Conservation (phyloP, 2,329 filamentous ascomycete genomes). For the Trichothecium sympodiale region DNA sequence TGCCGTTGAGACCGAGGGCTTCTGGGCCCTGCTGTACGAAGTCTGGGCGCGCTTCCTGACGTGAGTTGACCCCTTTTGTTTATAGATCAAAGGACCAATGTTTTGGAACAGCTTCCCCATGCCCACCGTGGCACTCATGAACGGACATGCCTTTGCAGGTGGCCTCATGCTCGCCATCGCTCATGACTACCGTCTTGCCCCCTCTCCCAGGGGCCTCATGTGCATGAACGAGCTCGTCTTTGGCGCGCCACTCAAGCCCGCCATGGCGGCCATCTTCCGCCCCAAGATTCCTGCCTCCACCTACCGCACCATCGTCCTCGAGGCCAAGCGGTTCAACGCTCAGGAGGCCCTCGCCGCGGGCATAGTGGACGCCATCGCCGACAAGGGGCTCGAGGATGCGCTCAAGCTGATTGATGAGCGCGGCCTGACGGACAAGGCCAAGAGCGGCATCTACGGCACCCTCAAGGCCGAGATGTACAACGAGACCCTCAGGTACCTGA, state of each 20-base stretch:
- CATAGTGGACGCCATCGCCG: constrained; percentile 42
- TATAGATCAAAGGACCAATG: no score
- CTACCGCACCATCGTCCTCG: constrained; percentile 59
- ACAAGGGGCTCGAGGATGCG: constrained; percentile 45
- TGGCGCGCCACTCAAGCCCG: constrained; percentile 60
- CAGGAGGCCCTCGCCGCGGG: constrained; percentile 52
- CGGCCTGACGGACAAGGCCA: constrained; percentile 49
- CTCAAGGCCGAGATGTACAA: constrained; percentile 70
- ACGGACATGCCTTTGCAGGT: constrained; percentile 72
- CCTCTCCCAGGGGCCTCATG: constrained; percentile 56
- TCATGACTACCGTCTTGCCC: constrained; percentile 75
- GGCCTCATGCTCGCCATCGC: constrained; percentile 75
- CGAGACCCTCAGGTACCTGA: constrained; percentile 49
- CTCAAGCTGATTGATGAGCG: constrained; percentile 48
- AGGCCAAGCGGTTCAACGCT: constrained; percentile 57
- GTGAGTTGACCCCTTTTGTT: constrained; percentile 8
- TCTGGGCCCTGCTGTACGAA: constrained; percentile 51
- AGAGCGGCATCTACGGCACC: constrained; percentile 55
- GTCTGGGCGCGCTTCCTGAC: constrained; percentile 50
- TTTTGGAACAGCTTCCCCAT: constrained; percentile 60
- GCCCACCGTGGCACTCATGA: constrained; percentile 70
- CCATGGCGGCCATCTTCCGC: constrained; percentile 67
- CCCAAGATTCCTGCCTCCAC: constrained; percentile 48
- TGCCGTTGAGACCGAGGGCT: constrained; percentile 47
- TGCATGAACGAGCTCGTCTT: constrained; percentile 78